Percentiles rank a stretch among this genome's conserved stretches.
These are phyloP conservation scores for Bifiguratus adelaidae DNA, from an alignment of 192 early-diverging fungal genomes.

Conservation along the genomic window DNA sequence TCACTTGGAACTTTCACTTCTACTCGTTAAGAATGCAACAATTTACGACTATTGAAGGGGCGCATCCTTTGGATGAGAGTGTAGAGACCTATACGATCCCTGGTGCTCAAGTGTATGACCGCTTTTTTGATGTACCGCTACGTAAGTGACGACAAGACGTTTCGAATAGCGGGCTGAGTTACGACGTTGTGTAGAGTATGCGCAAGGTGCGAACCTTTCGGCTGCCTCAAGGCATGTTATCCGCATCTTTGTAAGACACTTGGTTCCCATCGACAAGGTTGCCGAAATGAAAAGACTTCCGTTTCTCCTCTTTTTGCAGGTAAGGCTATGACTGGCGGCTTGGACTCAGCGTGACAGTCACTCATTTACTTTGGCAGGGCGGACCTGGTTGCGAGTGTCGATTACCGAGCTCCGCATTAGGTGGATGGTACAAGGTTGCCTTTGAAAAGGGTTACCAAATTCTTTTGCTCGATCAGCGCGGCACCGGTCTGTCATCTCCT, in stretches of 20 bases:
- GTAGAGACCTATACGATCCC: constrained; percentile 36
- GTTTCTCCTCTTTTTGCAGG: constrained; percentile 42
- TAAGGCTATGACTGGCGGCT: too few species aligned
- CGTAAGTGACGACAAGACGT: constrained; percentile 10
- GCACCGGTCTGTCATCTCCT: constrained; percentile 51
- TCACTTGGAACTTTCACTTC: too few species aligned
- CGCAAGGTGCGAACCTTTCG: constrained; percentile 12
- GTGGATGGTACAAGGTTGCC: constrained; percentile 41
- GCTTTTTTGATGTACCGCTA: constrained; percentile 45
- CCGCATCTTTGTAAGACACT: constrained; percentile 40
- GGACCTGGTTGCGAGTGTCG: constrained; percentile 43
- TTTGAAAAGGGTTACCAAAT: constrained; percentile 53
- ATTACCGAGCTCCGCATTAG: constrained; percentile 27
- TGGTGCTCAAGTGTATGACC: constrained; percentile 45
- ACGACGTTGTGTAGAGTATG: neutral
- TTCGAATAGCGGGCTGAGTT: neutral
- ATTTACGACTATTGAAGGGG: too few species aligned
- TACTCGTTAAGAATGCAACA: too few species aligned
- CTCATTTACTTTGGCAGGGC: constrained; percentile 18
- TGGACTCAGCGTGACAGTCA: neutral
- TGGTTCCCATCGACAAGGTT: constrained; percentile 38
- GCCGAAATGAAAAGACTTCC: constrained; percentile 34
- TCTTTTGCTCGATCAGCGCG: constrained; percentile 57
- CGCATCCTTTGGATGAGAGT: constrained; percentile 35
- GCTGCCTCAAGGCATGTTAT: constrained; percentile 11